phyloP scores from a whole-genome alignment of 148 eudicot genomes.

The Nepenthes gracilis region DNA sequence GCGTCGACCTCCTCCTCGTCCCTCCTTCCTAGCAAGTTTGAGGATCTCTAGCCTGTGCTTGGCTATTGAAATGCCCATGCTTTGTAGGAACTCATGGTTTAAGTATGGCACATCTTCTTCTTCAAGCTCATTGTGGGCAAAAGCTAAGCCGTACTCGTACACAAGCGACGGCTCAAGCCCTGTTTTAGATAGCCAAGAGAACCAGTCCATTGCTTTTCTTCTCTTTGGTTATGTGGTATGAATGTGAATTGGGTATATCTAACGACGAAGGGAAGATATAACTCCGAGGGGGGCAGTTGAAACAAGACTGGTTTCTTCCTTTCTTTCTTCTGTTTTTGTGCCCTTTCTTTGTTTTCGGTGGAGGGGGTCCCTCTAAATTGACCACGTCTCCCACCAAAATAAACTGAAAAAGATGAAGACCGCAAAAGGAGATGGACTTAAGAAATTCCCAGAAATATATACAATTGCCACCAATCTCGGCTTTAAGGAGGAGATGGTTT shows the following conservation, averaged over 20 bases:
- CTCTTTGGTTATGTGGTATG: too few relatives aligned
- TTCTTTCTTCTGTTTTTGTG: too few relatives aligned
- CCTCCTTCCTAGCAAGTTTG: constrained; percentile 50
- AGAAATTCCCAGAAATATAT: too few relatives aligned
- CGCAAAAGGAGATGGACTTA: too few relatives aligned
- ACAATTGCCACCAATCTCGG: too few relatives aligned
- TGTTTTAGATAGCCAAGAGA: constrained; percentile 77
- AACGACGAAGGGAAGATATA: constrained; percentile 6
- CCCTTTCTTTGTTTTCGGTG: too few relatives aligned
- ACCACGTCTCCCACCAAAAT: too few relatives aligned
- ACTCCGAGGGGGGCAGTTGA: background rate
- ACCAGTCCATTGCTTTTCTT: constrained; percentile 64
- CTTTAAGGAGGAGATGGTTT: too few relatives aligned
- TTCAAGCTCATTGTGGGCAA: constrained; percentile 71
- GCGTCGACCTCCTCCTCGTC: constrained; percentile 1
- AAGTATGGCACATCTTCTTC: constrained; percentile 67
- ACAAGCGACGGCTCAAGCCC: constrained; percentile 51
- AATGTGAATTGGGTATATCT: background rate
- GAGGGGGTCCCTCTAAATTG: too few relatives aligned
- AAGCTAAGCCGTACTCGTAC: constrained; percentile 57
- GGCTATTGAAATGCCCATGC: constrained; percentile 88
- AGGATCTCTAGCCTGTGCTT: constrained; percentile 91
- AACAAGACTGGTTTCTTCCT: background rate
- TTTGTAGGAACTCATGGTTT: constrained; percentile 89
- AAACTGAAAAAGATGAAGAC: too few relatives aligned